Evolutionary conservation across 2,329 filamentous ascomycete genomes (phyloP), one percentile per base, ranked within the genome.

Genomic region (Rhynchosporium graminicola): DNA sequence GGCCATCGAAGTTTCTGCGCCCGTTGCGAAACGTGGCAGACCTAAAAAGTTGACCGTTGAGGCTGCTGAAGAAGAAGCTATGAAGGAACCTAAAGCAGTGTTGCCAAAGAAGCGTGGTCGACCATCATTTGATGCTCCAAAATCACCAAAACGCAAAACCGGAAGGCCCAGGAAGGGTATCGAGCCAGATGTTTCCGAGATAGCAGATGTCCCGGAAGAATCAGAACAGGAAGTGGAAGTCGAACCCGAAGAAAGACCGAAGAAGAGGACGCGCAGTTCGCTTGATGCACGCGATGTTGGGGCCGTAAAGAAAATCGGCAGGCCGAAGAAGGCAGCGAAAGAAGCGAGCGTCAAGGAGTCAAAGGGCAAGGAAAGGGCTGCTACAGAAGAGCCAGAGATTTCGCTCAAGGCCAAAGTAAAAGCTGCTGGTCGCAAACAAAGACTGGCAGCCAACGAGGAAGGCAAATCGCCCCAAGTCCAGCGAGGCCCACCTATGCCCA

Each of bases 401-500:
- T n/a, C 52, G 40, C 7, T 52, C 3, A 61, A 61, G 46, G 3
- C 54, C 9, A 68, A 63, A 54, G 8, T 60, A 12, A 71, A 71
- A 54, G 40, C 57, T 26, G 20, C 60, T 43, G 31, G 28, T n/a
- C 52, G 60, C 26, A 71, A 70, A 54, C 47, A 62, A 1, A 66
- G 68, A 51, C 62, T 71, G 33, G 60, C 66, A 9, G 51, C 68
- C 1, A 69, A 72, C 40, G 36, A 63, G 20, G 69, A 72, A 60
- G 56, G 57, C 28, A 61, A 70, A 6, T 73, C 72, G 3, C 69
- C 71, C 13, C 57, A 68, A 61, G 64, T 73, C n/a, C 68, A 70
- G 56, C 69, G 70, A 31, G 72, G 72, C 2, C 74, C 74, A 12
- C 74, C 73, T 31, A 63, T 73, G 12, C 80, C 80, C 26, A 74